Percentiles rank a stretch among this genome's conserved stretches.
Evolutionary conservation across 2,329 filamentous ascomycete genomes (phyloP).

Genomic region (Xylariomycetidae sp.): DNA sequence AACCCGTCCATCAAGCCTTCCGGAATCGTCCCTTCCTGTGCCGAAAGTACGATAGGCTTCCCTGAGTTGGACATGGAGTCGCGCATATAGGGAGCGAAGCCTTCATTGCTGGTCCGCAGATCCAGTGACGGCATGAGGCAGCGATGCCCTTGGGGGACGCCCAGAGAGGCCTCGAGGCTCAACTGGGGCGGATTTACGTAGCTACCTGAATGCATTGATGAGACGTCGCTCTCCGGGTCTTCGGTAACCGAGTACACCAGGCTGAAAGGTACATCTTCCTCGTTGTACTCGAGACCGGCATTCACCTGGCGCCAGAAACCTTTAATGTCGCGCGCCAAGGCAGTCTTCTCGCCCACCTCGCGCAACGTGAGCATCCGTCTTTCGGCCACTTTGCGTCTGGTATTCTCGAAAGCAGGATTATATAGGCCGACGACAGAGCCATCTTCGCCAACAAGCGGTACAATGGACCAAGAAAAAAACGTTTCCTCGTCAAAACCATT

Average conservation of each 20-base stretch:
- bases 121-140: conserved; percentile 61
- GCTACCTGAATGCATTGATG: conserved; percentile 67
- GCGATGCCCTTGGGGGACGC: conserved; percentile 60
- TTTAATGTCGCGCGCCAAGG: conserved; percentile 66
- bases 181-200: conserved; percentile 58
- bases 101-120: conserved; percentile 62
- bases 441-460: conserved; percentile 70
- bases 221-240: conserved; percentile 65
- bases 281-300: conserved; percentile 66
- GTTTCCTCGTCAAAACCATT: conserved; percentile 71
- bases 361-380: conserved; percentile 73
- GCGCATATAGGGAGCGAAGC: conserved; percentile 71
- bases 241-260: conserved; percentile 72
- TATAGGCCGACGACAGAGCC: conserved; percentile 73
- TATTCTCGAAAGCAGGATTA: conserved; percentile 80
- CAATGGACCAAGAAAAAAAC: conserved; percentile 79
- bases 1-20: conserved; percentile 60
- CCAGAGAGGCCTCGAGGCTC: conserved; percentile 67
- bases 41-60: conserved; percentile 62
- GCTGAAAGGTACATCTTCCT: conserved; percentile 70
- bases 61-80: conserved; percentile 66
- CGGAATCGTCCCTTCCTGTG: conserved; percentile 63
- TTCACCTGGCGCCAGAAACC: conserved; percentile 70
- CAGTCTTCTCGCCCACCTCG: conserved; percentile 72
- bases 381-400: conserved; percentile 71